Evolutionary conservation across 2,329 filamentous ascomycete genomes (phyloP).

Genomic region (Sarocladiaceae sp.): DNA sequence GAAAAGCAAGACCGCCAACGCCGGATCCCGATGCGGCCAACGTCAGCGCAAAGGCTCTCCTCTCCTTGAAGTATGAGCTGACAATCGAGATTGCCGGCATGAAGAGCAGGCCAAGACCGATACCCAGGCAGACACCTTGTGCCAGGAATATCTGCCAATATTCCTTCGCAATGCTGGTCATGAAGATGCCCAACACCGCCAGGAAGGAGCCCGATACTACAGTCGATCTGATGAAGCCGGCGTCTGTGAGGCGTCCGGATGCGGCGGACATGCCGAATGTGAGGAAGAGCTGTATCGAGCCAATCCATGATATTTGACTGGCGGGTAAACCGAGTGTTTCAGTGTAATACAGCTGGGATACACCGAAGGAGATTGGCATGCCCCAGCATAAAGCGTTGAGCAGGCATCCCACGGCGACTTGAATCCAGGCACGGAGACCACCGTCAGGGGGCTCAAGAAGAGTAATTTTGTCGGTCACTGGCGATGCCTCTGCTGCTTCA

Average conservation of each 20-base stretch:
- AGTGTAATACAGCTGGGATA: constrained; percentile 48
- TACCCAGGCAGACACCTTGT: constrained; percentile 45
- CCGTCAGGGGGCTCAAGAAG: constrained; percentile 41
- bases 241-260: constrained; percentile 43
- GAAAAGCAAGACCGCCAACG: constrained; percentile 50
- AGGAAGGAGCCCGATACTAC: constrained; percentile 34
- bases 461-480: too few species aligned
- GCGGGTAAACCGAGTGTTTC: constrained; percentile 25
- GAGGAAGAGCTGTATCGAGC: constrained; percentile 44
- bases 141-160: constrained; percentile 50
- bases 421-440: constrained; percentile 41
- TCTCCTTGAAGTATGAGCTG: constrained; percentile 54
- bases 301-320: constrained; percentile 37
- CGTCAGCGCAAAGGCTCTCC: constrained; percentile 52
- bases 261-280: constrained; percentile 41
- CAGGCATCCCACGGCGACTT: constrained; percentile 40
- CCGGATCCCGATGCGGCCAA: constrained; percentile 54
- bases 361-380: constrained; percentile 41
- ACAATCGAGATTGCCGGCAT: constrained; percentile 54
- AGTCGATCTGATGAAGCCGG: constrained; percentile 39
- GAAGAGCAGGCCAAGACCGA: constrained; percentile 51
- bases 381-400: constrained; percentile 46
- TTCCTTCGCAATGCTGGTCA: constrained; percentile 34
- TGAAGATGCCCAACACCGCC: constrained; percentile 40
- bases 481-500: too few species aligned